A percentile compares a stretch with the other conserved stretches of the same genome.
These are phyloP conservation scores for Phyllosticta capitalensis DNA, from an alignment of 2,329 filamentous ascomycete genomes.

Conservation along the genomic window DNA sequence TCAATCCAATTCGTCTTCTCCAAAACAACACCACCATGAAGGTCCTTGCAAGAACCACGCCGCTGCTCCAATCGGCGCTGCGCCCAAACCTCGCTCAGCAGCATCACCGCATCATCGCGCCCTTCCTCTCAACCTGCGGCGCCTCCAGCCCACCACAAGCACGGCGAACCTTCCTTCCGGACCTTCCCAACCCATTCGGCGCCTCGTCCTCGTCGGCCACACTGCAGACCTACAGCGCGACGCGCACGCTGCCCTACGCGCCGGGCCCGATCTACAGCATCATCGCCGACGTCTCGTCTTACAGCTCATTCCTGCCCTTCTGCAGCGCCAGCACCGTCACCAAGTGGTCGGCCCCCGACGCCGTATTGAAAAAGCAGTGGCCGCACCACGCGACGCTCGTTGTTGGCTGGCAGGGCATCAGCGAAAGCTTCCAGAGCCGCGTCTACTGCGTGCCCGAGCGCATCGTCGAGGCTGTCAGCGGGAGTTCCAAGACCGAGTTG, in stretches of 20 bases:
- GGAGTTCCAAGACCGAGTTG: conserved; percentile 15
- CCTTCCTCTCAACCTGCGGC: conserved; percentile 6
- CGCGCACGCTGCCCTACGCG: conserved; percentile 68
- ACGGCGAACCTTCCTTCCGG: conserved; percentile 31
- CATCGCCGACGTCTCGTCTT: conserved; percentile 80
- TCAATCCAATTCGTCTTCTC: neutral
- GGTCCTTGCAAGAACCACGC: conserved; percentile 27
- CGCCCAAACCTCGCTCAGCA: conserved; percentile 26
- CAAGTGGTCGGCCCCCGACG: conserved; percentile 52
- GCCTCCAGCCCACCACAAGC: conserved; percentile 16
- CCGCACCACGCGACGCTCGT: conserved; percentile 70
- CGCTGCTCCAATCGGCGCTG: neutral
- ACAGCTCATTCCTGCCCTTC: conserved; percentile 85
- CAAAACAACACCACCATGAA: conserved; percentile 10
- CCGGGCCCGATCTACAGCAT: conserved; percentile 64
- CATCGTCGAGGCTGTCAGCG: conserved; percentile 18
- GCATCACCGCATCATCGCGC: neutral
- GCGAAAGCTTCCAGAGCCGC: conserved; percentile 72
- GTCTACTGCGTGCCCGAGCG: conserved; percentile 63
- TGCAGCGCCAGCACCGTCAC: conserved; percentile 72
- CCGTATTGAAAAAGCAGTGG: conserved; percentile 42
- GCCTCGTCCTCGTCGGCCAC: conserved; percentile 28
- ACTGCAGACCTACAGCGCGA: conserved; percentile 59
- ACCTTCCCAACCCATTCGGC: conserved; percentile 32
- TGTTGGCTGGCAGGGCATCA: conserved; percentile 75